Evolutionary conservation across 1,284 basidiomycete species (phyloP).

Genomic region (Coniferiporia weirii): DNA sequence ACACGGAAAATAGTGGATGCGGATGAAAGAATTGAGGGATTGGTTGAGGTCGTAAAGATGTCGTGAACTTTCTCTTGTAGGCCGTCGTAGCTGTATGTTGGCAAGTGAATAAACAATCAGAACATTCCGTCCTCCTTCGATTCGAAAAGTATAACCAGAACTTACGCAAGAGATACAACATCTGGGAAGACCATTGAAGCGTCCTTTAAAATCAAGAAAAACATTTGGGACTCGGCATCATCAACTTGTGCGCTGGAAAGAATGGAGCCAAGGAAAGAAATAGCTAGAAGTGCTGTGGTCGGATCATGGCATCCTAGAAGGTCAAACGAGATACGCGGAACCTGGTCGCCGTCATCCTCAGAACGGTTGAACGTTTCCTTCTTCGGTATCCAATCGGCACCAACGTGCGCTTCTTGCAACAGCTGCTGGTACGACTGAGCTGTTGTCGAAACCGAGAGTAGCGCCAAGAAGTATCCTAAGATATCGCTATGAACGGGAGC

Average conservation of each 20-base stretch:
- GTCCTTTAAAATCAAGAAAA: conserved; percentile 75
- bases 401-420: conserved; percentile 56
- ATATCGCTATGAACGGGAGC: conserved; percentile 51
- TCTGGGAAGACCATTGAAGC: conserved; percentile 71
- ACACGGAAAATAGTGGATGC: conserved; percentile 72
- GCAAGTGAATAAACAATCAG: neutral
- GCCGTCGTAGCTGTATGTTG: conserved; percentile 59
- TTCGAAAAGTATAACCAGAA: conserved; percentile 19
- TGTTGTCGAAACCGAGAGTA: conserved; percentile 67
- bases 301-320: conserved; percentile 64
- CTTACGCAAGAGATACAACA: conserved; percentile 69
- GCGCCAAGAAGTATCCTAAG: conserved; percentile 77
- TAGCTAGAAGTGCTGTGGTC: conserved; percentile 64
- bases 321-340: conserved; percentile 50
- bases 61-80: conserved; percentile 76
- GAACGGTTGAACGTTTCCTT: conserved; percentile 30
- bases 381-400: conserved; percentile 42
- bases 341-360: conserved; percentile 46
- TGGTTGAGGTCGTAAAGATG: conserved; percentile 70
- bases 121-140: too few species aligned
- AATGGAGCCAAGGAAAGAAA: conserved; percentile 75
- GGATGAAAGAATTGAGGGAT: conserved; percentile 63
- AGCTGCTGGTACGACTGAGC: conserved; percentile 51
- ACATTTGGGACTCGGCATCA: conserved; percentile 74
- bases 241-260: conserved; percentile 76